Base-by-base conservation (phyloP, 768 basidiomycete genomes). In the Suillus tomentosus region DNA sequence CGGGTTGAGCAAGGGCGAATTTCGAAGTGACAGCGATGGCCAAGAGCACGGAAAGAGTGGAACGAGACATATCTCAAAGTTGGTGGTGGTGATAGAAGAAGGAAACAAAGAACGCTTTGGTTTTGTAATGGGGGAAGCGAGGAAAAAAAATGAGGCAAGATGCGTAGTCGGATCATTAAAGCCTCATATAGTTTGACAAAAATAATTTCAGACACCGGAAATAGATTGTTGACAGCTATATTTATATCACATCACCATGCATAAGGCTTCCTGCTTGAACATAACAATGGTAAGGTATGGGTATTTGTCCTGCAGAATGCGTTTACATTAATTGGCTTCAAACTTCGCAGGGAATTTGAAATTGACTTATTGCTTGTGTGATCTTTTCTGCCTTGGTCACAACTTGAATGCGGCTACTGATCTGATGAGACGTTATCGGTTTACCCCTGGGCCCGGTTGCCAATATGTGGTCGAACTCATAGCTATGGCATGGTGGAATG, bases 31-130 rank as follows among this genome's bases (percentile, higher is more conserved):
- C 43, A 56, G 78, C 72, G 57, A 79, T 51, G 14, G 72, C 68
- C 31, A 80, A 55, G 60, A 79, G 63, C 24, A 73, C 69, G 62
- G 78, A 83, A 83, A 79, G 82, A 82, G 78, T 69, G 81, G 76
- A 77, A 71, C 76, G 80, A 70, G 80, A 80, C 83, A 84, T 84
- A 72, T 72, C 74, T 76, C 76, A 68, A 43, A 45, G 55, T 22
- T 39, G 34, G 24, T 8, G 42, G 27, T 10, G 36, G 45, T 34
- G 48, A 7, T 13, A 62, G 45, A 31, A 34, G 61, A 19, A 34
- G 15, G 61, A 40, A 17, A 27, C 34, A 31, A 39, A 10, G 60
- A 36, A 45, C 24, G 36, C 22, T 51, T 22, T 34, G 53, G 10
- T 8, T 51, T 61, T 47, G 3, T 24, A 39, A 36, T 3, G 22